Evolutionary conservation across 306 rosid genomes (phyloP).

Genomic region (Gillenia trifoliata): DNA sequence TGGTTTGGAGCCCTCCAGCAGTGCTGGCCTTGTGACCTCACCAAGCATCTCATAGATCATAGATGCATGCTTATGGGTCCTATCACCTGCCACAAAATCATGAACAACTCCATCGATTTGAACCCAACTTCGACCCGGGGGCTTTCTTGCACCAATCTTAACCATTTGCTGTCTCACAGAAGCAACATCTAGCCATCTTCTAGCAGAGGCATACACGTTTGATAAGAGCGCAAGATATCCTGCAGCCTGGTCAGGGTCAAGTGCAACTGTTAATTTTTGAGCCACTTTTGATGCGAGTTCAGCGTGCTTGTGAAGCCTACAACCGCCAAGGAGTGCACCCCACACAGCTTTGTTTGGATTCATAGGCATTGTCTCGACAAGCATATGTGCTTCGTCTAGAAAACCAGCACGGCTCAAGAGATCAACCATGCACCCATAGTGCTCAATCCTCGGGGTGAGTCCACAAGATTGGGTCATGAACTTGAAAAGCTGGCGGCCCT

Average conservation of each 20-base stretch:
- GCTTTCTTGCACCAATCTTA: slow-evolving; percentile 58
- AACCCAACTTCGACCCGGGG: slow-evolving; percentile 66
- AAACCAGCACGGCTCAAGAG: slow-evolving; percentile 82
- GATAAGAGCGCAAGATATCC: slow-evolving; percentile 70
- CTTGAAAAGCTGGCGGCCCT: slow-evolving; percentile 50
- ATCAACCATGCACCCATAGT: slow-evolving; percentile 88
- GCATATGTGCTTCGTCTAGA: slow-evolving; percentile 54
- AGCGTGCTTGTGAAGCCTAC: slow-evolving; percentile 61
- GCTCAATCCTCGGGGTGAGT: slow-evolving; percentile 60
- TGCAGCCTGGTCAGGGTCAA: slow-evolving; percentile 42
- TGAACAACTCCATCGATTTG: slow-evolving; percentile 53
- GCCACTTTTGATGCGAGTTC: slow-evolving; percentile 51
- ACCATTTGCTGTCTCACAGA: slow-evolving; percentile 53
- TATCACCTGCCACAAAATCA: slow-evolving; percentile 55
- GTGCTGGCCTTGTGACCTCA: slow-evolving; percentile 42
- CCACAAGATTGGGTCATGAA: slow-evolving; percentile 52
- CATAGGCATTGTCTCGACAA: slow-evolving; percentile 65
- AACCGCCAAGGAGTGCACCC: slow-evolving; percentile 81
- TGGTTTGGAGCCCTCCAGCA: slow-evolving; percentile 24
- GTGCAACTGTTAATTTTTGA: slow-evolving; percentile 35
- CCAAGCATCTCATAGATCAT: slow-evolving; percentile 42
- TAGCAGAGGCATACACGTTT: slow-evolving; percentile 49
- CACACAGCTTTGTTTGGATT: slow-evolving; percentile 62
- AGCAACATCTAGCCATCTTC: slow-evolving; percentile 64
- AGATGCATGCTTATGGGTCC: slow-evolving; percentile 45